Conservation (phyloP, 345 rosid species). For the Eucalyptus cloeziana region DNA sequence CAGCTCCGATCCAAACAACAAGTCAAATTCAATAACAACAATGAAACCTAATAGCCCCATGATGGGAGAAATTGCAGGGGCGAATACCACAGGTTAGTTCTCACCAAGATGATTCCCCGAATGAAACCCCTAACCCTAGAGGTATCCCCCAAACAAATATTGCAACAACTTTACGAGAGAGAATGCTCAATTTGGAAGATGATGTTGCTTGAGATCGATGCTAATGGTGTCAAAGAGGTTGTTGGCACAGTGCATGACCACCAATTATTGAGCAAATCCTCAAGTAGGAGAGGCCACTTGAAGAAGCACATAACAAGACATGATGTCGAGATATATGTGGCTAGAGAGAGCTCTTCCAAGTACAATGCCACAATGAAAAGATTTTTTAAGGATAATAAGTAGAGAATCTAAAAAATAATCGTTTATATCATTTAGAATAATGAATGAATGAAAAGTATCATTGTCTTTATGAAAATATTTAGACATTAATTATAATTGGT, state of each 20-base stretch:
- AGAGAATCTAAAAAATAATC: background rate
- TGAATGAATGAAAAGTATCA: too few relatives aligned
- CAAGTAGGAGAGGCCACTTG: background rate
- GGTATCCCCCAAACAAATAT: background rate
- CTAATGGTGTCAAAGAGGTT: background rate
- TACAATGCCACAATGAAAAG: background rate
- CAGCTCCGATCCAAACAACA: fast-evolving
- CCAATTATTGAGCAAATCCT: background rate
- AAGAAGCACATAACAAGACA: background rate
- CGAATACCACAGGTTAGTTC: background rate
- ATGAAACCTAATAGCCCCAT: fast-evolving
- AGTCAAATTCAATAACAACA: background rate
- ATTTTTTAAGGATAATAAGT: background rate
- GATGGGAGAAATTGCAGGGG: background rate
- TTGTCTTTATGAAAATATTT: too few relatives aligned
- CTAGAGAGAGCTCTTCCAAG: background rate
- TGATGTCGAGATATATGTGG: background rate
- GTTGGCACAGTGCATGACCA: background rate
- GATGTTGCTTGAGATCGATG: background rate
- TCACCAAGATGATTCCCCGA: background rate
- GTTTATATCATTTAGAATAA: too few relatives aligned
- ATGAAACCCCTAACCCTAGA: background rate
- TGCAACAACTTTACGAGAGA: fast-evolving
- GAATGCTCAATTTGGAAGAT: background rate
- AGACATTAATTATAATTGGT: too few relatives aligned